phyloP scores from a whole-genome alignment of 768 basidiomycete species.

The Tubosaeta brunneosetosa region DNA sequence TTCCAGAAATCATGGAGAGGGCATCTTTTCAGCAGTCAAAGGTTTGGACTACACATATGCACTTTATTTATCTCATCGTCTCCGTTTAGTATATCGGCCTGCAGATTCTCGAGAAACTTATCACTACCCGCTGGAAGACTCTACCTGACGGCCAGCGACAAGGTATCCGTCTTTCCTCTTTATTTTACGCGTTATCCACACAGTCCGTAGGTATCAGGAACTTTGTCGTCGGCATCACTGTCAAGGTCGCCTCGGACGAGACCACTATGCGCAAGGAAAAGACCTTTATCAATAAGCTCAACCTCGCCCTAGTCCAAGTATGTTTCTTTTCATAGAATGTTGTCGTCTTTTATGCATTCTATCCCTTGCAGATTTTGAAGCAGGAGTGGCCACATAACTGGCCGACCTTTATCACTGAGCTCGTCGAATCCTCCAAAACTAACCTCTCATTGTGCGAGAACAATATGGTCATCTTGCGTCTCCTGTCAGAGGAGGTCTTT shows the following conservation, averaged over 20 bases:
- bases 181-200: constrained; percentile 8
- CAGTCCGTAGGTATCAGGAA: constrained; percentile 77
- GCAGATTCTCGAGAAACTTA: constrained; percentile 94
- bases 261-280: constrained; percentile 84
- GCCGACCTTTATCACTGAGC: constrained; percentile 96
- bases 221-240: constrained; percentile 89
- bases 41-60: constrained; percentile 33
- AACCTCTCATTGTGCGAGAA: constrained; percentile 97
- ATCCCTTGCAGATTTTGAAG: constrained; percentile 75
- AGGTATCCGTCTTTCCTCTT: constrained; percentile 42
- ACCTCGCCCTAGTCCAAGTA: constrained; percentile 92
- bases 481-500: constrained; percentile 98
- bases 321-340: constrained; percentile 14
- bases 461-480: constrained; percentile 97
- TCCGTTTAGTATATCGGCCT: constrained; percentile 81
- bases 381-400: constrained; percentile 99
- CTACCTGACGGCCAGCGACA: constrained; percentile 90
- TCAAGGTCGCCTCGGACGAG: constrained; percentile 93
- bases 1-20: constrained; percentile 87
- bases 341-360: constrained; percentile 2
- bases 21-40: constrained; percentile 85
- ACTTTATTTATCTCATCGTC: constrained; percentile 11
- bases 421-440: constrained; percentile 95
- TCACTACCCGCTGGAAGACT: constrained; percentile 93
- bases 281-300: constrained; percentile 93